Evolutionary conservation across 2,329 filamentous ascomycete genomes (phyloP).

Genomic region (Trichophyton verrucosum): DNA sequence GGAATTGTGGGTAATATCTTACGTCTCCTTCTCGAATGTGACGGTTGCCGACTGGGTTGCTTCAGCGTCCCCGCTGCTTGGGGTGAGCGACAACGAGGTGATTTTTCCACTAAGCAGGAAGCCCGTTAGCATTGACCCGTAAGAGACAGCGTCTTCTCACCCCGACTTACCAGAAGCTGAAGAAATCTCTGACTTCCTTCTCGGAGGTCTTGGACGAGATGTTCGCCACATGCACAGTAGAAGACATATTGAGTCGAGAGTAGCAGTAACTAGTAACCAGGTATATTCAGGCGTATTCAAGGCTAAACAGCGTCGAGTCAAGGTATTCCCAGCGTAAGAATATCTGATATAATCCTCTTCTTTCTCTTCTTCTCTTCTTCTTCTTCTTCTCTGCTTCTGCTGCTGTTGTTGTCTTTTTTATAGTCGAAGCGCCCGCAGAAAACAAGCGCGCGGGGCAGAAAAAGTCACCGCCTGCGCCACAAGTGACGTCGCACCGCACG

Average conservation of each 20-base stretch:
- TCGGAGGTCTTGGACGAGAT: constrained; percentile 73
- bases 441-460: constrained; percentile 7
- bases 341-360: too few relatives aligned
- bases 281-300: too few relatives aligned
- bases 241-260: constrained; percentile 35
- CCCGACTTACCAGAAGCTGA: constrained; percentile 69
- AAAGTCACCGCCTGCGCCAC: constrained; percentile 18
- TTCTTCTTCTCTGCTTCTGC: not conserved
- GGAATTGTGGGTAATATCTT: constrained; percentile 16
- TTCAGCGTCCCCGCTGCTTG: constrained; percentile 41
- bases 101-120: constrained; percentile 68
- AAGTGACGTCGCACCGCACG: constrained; percentile 24
- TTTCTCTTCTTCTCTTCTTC: too few relatives aligned
- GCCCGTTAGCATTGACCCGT: constrained; percentile 13
- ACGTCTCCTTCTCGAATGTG: constrained; percentile 88
- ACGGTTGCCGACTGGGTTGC: constrained; percentile 76
- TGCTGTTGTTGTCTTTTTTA: not conserved
- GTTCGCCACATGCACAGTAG: constrained; percentile 77
- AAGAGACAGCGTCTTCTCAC: not conserved
- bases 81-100: constrained; percentile 62
- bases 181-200: constrained; percentile 90
- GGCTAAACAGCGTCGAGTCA: too few relatives aligned
- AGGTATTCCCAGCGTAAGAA: too few relatives aligned
- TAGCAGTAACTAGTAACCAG: too few relatives aligned
- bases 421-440: not conserved